Evolutionary conservation across 2,329 filamentous ascomycete genomes (phyloP).

Genomic region (Colletotrichum sp.): DNA sequence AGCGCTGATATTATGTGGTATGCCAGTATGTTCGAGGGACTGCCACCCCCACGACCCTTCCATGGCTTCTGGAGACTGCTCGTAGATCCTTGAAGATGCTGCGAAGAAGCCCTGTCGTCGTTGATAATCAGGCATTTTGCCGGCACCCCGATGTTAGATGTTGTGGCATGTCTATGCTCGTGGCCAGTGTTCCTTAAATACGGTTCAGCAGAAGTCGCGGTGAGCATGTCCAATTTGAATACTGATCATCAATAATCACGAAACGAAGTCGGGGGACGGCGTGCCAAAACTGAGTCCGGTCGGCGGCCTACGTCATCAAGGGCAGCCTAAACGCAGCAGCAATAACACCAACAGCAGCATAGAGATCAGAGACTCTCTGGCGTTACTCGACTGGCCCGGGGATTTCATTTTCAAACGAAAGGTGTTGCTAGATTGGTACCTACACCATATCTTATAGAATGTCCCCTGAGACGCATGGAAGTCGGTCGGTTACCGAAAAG

Average conservation of each 20-base stretch:
- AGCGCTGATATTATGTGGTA: not conserved
- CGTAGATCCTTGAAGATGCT: not conserved
- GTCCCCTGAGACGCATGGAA: not conserved
- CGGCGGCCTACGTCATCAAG: not conserved
- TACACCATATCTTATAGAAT: too few relatives aligned
- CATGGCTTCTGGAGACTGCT: not conserved
- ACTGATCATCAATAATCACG: not conserved
- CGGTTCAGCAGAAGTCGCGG: fast-evolving
- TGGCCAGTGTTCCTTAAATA: not conserved
- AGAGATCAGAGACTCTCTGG: not conserved
- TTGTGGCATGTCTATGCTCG: not conserved
- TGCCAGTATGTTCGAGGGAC: not conserved
- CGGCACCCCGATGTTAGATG: not conserved
- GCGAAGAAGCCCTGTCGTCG: not conserved
- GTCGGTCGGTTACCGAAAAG: not conserved
- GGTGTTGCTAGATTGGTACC: not conserved
- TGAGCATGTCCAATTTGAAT: not conserved
- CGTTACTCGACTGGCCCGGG: too few relatives aligned
- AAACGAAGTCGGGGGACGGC: not conserved
- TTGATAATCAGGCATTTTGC: not conserved
- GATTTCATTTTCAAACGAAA: too few relatives aligned
- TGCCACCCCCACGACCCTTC: not conserved
- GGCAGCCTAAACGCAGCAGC: not conserved
- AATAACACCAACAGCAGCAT: not conserved
- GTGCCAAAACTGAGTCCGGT: not conserved